A percentile compares a stretch with the other conserved stretches of the same genome.
Evolutionary conservation across 2,329 filamentous ascomycete genomes (phyloP).

Genomic region (Simplicillium sp.): DNA sequence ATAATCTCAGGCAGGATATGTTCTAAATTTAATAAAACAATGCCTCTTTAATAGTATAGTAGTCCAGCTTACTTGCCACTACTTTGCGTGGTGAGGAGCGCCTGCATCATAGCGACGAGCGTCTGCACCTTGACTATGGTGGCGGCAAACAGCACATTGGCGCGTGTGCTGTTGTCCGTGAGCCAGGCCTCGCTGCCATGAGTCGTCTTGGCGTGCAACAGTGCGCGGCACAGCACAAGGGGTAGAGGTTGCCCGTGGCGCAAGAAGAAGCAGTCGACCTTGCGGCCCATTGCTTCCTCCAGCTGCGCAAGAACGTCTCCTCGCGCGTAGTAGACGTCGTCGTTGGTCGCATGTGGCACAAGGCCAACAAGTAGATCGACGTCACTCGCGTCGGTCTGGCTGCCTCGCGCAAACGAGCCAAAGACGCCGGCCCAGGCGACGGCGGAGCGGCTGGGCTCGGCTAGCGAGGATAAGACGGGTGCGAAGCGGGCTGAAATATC

Average conservation of each 20-base stretch:
- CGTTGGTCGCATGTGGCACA: not conserved
- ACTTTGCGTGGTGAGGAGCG: not conserved
- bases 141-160: conserved; percentile 1
- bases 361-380: conserved; percentile 1
- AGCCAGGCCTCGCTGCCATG: conserved; percentile 1
- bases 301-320: not conserved
- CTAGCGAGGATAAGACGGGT: too few relatives aligned
- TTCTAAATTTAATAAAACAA: too few relatives aligned
- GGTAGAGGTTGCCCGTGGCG: conserved; percentile 1
- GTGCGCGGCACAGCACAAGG: not conserved
- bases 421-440: conserved; percentile 2
- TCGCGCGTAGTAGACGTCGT: conserved; percentile 2
- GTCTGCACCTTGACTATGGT: conserved; percentile 1
- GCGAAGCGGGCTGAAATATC: too few relatives aligned
- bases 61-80: too few relatives aligned
- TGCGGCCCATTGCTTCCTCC: not conserved
- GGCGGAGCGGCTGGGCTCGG: too few relatives aligned
- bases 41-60: too few relatives aligned
- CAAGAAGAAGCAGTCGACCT: conserved; percentile 2
- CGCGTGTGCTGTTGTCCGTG: not conserved
- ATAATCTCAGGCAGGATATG: too few relatives aligned
- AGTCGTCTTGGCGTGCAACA: not conserved
- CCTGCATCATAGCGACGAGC: not conserved
- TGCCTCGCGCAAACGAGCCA: conserved; percentile 1
- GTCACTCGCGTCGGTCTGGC: conserved; percentile 1